Evolutionary conservation across 805 yeast species (phyloP).

Genomic region (Monosporozyma solicola): DNA sequence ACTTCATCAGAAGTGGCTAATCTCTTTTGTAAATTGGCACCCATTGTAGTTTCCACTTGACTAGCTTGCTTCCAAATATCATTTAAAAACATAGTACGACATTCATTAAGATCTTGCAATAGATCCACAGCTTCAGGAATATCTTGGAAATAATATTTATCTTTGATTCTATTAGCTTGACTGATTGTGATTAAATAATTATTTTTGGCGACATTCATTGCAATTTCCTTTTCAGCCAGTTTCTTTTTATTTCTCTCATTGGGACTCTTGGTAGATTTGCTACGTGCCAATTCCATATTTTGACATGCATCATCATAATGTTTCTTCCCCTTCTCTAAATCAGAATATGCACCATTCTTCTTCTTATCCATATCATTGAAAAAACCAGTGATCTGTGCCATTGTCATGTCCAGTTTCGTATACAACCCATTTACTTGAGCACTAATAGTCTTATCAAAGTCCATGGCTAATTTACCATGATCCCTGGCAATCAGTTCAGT

Average conservation of each 20-base stretch:
- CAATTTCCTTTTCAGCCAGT: constrained; percentile 52
- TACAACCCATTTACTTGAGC: constrained; percentile 51
- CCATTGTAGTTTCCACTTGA: constrained; percentile 48
- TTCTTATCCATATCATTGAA: constrained; percentile 45
- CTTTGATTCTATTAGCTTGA: constrained; percentile 83
- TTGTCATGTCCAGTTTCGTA: constrained; percentile 43
- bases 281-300: constrained; percentile 69
- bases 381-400: constrained; percentile 48
- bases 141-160: constrained; percentile 87
- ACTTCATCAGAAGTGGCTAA: constrained; percentile 46
- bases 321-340: constrained; percentile 41
- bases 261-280: constrained; percentile 56
- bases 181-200: constrained; percentile 70
- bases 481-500: constrained; percentile 74
- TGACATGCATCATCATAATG: constrained; percentile 76
- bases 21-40: constrained; percentile 35
- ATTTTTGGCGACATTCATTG: constrained; percentile 86
- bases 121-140: constrained; percentile 83
- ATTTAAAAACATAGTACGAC: constrained; percentile 64
- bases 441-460: constrained; percentile 50
- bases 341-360: constrained; percentile 29
- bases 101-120: constrained; percentile 75
- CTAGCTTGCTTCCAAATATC: constrained; percentile 55
- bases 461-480: constrained; percentile 47
- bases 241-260: constrained; percentile 42